These are phyloP conservation scores for Carex cristatella DNA, from an alignment of 176 grass and related monocot genomes.

Conservation along the genomic window DNA sequence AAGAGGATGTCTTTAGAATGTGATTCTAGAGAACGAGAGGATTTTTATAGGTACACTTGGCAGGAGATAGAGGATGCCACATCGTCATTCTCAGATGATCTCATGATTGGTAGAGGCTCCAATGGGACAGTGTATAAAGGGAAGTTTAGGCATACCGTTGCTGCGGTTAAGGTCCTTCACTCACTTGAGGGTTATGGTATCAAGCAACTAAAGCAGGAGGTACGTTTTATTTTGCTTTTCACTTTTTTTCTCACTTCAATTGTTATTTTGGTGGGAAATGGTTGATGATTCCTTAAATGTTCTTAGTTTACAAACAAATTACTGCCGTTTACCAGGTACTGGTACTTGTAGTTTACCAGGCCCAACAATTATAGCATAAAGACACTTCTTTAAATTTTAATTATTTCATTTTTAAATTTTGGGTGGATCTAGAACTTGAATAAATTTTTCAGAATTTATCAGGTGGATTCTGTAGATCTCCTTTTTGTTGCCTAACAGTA, in stretches of 20 bases:
- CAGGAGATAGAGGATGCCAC: constrained; percentile 74
- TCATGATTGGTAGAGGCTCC: constrained; percentile 59
- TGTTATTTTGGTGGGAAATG: neutral
- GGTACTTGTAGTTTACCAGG: neutral
- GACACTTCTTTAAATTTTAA: neutral
- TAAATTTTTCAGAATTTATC: neutral
- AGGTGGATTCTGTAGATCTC: neutral
- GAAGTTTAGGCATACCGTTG: constrained; percentile 56
- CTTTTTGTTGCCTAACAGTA: neutral
- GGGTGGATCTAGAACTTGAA: neutral
- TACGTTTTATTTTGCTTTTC: constrained; percentile 13
- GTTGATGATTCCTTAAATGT: neutral
- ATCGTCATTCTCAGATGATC: constrained; percentile 53
- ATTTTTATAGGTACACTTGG: constrained; percentile 55
- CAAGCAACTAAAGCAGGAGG: constrained; percentile 84
- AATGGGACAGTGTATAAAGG: constrained; percentile 81
- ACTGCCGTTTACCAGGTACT: neutral
- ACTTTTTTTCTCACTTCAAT: neutral
- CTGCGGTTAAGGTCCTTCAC: constrained; percentile 73
- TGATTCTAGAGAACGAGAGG: constrained; percentile 25
- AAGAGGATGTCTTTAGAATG: constrained; percentile 26
- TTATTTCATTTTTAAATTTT: neutral
- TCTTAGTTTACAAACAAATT: neutral
- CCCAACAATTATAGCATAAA: neutral
- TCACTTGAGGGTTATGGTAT: constrained; percentile 33